These are phyloP conservation scores for Phaeosphaeria sp. DNA, from an alignment of 2,329 filamentous ascomycete species.

Conservation along the genomic window DNA sequence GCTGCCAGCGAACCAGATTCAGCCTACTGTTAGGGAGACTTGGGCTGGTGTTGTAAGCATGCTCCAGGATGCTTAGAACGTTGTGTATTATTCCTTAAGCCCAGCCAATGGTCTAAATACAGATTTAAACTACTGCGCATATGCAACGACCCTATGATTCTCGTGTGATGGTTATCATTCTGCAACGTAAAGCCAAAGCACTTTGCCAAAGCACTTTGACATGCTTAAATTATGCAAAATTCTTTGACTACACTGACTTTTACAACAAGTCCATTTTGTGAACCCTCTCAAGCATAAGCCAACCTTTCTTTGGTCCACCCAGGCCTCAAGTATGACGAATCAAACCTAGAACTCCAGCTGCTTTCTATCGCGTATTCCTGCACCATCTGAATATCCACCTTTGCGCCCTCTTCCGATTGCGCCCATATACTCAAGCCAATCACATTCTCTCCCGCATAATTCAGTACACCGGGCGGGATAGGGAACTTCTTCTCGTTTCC, in stretches of 20 bases:
- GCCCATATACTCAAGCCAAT: conserved; percentile 67
- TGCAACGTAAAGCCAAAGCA: neutral
- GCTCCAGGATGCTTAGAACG: conserved; percentile 27
- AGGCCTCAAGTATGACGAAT: conserved; percentile 58
- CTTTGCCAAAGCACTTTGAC: too few relatives aligned
- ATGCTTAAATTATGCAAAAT: too few relatives aligned
- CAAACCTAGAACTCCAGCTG: conserved; percentile 60
- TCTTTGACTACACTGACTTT: too few relatives aligned
- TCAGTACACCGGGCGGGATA: conserved; percentile 64
- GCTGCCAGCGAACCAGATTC: conserved; percentile 57
- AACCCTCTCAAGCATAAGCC: conserved; percentile 31
- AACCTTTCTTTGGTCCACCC: conserved; percentile 53
- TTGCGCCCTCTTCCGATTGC: conserved; percentile 60
- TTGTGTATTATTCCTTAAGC: neutral
- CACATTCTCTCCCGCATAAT: conserved; percentile 65
- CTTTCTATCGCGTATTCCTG: conserved; percentile 62
- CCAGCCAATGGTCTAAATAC: neutral
- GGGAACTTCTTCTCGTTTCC: conserved; percentile 67
- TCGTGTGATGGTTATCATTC: neutral
- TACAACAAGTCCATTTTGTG: neutral
- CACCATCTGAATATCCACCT: conserved; percentile 58
- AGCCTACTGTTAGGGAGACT: conserved; percentile 55
- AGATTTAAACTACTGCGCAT: neutral
- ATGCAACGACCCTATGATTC: neutral
- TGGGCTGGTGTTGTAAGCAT: conserved; percentile 50